Evolutionary conservation across 306 rosid genomes (phyloP), one percentile per base, ranked within the genome.

Genomic region (Cicer yamashitae): DNA sequence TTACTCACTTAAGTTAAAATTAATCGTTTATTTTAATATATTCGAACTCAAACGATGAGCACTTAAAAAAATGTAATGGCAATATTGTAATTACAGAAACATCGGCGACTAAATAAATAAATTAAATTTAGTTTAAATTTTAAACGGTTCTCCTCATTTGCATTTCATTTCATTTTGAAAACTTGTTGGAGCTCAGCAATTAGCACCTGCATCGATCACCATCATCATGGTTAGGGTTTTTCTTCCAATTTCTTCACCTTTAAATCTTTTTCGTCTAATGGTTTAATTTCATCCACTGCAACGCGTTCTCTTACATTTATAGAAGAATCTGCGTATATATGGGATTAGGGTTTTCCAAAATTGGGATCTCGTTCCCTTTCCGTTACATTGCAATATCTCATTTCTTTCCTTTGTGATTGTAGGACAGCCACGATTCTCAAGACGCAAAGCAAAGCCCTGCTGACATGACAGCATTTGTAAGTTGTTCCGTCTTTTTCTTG

Each of bases 391-490:
- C 34, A 25, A 25, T 25, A 37, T 56, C 62, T 77, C 30, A 77
- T 18, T 59, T 8, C 4, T 77, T 63, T 25, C 17, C 67, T 45
- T 75, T 39, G 40, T 50, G 14, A 17, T 80, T 53, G 68, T 88
- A 94, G 97, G 99, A 94, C 67, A 94, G 93, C 1, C 96, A 88
- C 17, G 92, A 88, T 79, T 82, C 89, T 2, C 92, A 92, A 63
- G 97, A 92, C 50, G 65, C 90, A 8, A 94, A 90, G 85, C 96
- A 91, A 80, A 94, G 91, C 88, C 86, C 93, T 39, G 96, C 99
- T 30, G 99, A 92, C 75, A 94, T 94, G 99, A 90, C 99, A 8
- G 91, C 88, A 81, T 94, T 91, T 84, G 97, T 94, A 81, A 86
- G 99, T 83, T 73, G 25, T 39, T 72, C 78, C 45, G 22, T n/a